phyloP scores from a whole-genome alignment of 1,139 yeast species.

The Taiozyma sp. region DNA sequence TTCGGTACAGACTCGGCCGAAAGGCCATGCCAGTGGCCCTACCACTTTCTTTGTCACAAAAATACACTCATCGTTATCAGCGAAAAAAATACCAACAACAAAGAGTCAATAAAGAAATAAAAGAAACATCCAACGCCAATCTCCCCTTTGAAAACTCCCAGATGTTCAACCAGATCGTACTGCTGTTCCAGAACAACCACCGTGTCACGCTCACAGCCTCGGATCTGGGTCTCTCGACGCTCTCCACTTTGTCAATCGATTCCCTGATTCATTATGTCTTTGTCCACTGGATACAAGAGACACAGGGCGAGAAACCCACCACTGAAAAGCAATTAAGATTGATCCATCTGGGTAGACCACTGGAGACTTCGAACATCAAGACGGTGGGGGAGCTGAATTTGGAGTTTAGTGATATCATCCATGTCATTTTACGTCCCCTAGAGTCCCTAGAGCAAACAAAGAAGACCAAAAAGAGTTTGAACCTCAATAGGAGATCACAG shows the following conservation, averaged over 20 bases:
- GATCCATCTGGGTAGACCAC: constrained; percentile 17
- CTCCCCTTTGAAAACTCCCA: no score
- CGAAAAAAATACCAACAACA: no score
- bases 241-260: neutral
- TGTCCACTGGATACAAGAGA: neutral
- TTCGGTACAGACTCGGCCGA: no score
- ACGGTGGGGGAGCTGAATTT: constrained; percentile 7
- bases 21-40: no score
- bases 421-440: constrained; percentile 13
- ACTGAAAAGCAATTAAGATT: constrained; percentile 12
- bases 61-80: no score
- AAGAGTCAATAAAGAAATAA: no score
- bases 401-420: constrained; percentile 14
- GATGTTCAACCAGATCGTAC: neutral
- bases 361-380: constrained; percentile 2
- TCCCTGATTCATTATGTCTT: neutral
- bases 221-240: neutral
- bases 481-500: constrained; percentile 1
- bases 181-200: neutral
- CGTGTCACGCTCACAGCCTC: neutral
- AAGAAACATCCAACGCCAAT: no score
- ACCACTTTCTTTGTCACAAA: no score
- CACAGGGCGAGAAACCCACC: neutral
- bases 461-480: neutral
- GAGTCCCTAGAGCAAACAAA: constrained; percentile 2